These are phyloP conservation scores for Linaria vulgaris DNA, from an alignment of 257 asterid species.

Conservation along the genomic window DNA sequence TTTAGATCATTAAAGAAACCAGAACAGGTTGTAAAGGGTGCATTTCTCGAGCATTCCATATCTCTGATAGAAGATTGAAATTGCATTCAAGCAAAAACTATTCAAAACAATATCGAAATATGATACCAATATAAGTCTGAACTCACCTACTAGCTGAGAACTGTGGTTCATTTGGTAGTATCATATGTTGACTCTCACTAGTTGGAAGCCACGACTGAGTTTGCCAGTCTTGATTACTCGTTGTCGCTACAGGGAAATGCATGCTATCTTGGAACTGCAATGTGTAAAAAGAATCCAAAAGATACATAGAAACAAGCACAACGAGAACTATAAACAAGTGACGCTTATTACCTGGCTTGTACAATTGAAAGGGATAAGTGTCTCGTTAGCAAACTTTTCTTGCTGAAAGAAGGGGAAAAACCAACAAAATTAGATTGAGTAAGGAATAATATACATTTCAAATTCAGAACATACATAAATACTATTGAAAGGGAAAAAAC, in stretches of 20 bases:
- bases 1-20: constrained; percentile 40
- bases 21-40: constrained; percentile 46
- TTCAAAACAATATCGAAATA: too few species aligned
- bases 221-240: constrained; percentile 48
- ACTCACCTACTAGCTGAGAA: constrained; percentile 52
- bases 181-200: constrained; percentile 52
- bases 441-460: too few species aligned
- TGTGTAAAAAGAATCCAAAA: constrained; percentile 21
- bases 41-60: constrained; percentile 46
- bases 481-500: too few species aligned
- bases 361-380: constrained; percentile 52
- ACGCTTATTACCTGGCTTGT: constrained; percentile 48
- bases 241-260: constrained; percentile 41
- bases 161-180: constrained; percentile 49
- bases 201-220: constrained; percentile 53
- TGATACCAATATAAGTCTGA: too few species aligned
- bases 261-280: constrained; percentile 51
- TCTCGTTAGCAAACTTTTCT: constrained; percentile 50
- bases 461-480: too few species aligned
- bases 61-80: constrained; percentile 32
- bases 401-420: constrained; percentile 27
- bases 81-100: too few species aligned
- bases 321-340: background rate
- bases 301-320: background rate
- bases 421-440: background rate